Evolutionary conservation across 2,329 filamentous ascomycete species (phyloP).

Genomic region (Botryotinia convoluta): DNA sequence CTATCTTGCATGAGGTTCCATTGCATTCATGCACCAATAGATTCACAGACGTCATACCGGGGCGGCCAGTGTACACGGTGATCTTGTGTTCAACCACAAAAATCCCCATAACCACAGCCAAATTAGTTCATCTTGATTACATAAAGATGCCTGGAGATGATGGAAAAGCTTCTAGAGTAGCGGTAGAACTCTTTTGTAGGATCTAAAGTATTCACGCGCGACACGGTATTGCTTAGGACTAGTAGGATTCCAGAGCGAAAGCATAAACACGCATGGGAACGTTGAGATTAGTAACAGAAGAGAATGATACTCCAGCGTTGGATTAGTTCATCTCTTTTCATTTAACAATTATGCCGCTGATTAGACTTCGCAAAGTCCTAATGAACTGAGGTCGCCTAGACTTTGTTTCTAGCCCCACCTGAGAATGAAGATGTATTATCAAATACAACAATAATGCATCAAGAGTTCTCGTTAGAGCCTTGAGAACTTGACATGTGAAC

Average conservation of each 20-base stretch:
- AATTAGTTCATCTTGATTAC: slow-evolving; percentile 8
- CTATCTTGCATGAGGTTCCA: slow-evolving; percentile 4
- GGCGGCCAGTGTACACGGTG: slow-evolving; percentile 3
- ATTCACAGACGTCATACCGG: slow-evolving; percentile 13
- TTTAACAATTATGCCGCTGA: background rate
- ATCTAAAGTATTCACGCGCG: background rate
- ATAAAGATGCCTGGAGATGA: background rate
- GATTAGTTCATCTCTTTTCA: background rate
- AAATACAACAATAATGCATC: background rate
- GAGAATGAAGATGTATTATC: background rate
- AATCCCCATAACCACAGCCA: slow-evolving; percentile 10
- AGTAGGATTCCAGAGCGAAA: background rate
- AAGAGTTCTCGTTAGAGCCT: background rate
- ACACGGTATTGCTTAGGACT: background rate
- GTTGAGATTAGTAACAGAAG: background rate
- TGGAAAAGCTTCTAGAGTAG: background rate
- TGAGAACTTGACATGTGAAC: background rate
- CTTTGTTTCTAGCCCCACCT: background rate
- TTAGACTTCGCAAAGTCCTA: background rate
- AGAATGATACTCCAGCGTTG: background rate
- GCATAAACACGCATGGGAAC: background rate
- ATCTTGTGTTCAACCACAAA: background rate
- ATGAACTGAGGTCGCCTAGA: background rate
- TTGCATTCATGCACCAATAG: slow-evolving; percentile 11
- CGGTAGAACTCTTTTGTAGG: background rate